These are phyloP conservation scores for Prototheca wickerhamii DNA, from an alignment of 163 green algal species.

Conservation along the genomic window DNA sequence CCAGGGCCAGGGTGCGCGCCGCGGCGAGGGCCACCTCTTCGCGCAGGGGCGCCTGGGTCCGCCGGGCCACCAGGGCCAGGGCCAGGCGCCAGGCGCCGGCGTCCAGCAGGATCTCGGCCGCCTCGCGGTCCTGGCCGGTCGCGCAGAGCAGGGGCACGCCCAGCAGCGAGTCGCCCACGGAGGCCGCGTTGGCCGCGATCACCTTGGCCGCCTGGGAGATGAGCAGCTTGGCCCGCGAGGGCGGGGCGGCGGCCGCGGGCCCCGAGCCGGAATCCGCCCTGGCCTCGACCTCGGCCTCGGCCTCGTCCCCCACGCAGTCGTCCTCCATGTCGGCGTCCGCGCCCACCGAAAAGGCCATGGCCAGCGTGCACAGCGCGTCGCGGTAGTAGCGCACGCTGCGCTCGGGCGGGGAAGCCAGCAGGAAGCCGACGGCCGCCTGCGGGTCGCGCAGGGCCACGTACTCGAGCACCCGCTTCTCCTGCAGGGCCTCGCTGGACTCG, in stretches of 20 bases:
- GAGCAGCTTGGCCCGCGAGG: conserved; percentile 15
- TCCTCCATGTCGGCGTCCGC: background rate
- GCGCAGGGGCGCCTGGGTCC: conserved; percentile 32
- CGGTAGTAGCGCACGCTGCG: conserved; percentile 51
- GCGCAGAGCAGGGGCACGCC: conserved; percentile 69
- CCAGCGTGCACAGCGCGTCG: conserved; percentile 63
- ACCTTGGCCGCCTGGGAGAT: conserved; percentile 35
- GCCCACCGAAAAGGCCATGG: conserved; percentile 42
- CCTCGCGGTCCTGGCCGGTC: conserved; percentile 32
- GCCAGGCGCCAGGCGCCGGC: conserved; percentile 63
- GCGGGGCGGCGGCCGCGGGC: background rate
- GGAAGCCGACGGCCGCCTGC: conserved; percentile 69
- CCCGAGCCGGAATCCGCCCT: background rate
- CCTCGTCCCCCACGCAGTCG: background rate
- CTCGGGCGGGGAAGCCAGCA: conserved; percentile 56
- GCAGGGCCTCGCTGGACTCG: conserved; percentile 27
- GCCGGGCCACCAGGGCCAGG: conserved; percentile 44
- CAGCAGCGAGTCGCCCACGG: conserved; percentile 64
- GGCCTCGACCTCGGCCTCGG: background rate
- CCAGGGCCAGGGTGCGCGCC: conserved; percentile 44
- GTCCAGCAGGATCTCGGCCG: conserved; percentile 51
- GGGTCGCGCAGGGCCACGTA: conserved; percentile 70
- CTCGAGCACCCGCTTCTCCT: conserved; percentile 53
- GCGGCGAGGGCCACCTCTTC: conserved; percentile 46
- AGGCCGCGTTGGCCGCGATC: conserved; percentile 64